Evolutionary conservation across 192 early-diverging fungal genomes (phyloP), one percentile per base, ranked within the genome.

Genomic region (Podochytrium sp.): DNA sequence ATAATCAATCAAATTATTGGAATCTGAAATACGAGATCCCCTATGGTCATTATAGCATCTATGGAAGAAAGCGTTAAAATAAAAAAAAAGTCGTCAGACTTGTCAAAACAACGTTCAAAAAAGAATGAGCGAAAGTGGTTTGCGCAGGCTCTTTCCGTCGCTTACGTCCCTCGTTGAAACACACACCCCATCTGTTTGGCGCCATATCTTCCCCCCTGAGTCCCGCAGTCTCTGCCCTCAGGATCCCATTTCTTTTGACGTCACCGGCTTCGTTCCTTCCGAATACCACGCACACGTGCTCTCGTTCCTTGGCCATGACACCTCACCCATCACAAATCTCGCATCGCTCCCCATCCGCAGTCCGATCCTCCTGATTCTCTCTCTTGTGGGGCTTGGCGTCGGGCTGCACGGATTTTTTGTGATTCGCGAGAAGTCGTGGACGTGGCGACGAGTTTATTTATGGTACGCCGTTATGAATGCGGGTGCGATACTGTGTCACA

Each of bases 391-490:
- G 30, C 33, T 61, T 30, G 59, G 59, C 14, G 30, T 61, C 34
- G 59, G 59, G 23, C 10, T 61, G 0, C 59, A 61, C 27, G 59
- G 59, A n/a, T n/a, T 38, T 7, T 4, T 61, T 3, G 6, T 6
- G 30, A 39, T 61, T 12, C 30, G 12, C 6, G 30, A 12, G 14
- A 34, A 38, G 3, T 34, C 37, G 30, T 55, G 52, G 52, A 55
- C 52, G 52, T 61, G 59, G 59, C 23, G 33, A 61, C 59, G 59
- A 16, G 59, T 61, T 25, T 61, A 34, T 34, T 23, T 61, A 4
- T 61, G 30, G 59, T 61, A 61, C 32, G 23, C 59, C 6, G 59
- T 25, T 12, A 61, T 61, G 59, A 61, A 61, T 61, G 23, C 34
- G 0, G 59, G 59, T 10, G 59, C 59, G 12, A 23, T 61, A 18